These are phyloP conservation scores for Eutrema salsugineum DNA, from an alignment of 441 rosid species.

Conservation along the genomic window DNA sequence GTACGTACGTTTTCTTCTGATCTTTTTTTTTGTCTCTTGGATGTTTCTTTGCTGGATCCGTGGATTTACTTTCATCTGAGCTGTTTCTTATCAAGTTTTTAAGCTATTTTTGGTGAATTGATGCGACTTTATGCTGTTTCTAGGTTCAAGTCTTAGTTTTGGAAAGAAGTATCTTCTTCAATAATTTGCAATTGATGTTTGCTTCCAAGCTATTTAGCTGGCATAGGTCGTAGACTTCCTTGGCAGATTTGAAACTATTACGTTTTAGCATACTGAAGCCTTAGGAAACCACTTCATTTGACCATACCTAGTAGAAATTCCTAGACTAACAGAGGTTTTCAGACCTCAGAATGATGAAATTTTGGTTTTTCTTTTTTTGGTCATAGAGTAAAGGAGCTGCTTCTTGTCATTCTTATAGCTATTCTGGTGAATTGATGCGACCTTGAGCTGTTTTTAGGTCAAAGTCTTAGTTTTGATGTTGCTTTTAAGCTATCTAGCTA, in stretches of 20 bases:
- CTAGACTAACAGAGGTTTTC: background rate
- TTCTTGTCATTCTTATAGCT: no score
- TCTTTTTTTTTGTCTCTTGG: background rate
- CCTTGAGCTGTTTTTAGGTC: background rate
- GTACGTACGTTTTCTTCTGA: conserved; percentile 10
- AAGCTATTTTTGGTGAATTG: background rate
- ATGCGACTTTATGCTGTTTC: background rate
- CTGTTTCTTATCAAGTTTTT: background rate
- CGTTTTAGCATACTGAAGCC: background rate
- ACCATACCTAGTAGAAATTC: background rate
- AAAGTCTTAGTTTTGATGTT: background rate
- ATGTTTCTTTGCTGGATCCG: conserved; percentile 7
- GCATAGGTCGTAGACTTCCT: background rate
- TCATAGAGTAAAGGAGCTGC: background rate
- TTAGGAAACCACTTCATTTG: background rate
- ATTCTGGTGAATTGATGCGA: background rate
- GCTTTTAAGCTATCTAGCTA: background rate
- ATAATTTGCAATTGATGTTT: background rate
- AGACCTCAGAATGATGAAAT: background rate
- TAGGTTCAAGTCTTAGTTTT: background rate
- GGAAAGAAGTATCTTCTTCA: background rate
- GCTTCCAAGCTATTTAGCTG: background rate
- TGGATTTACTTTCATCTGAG: background rate
- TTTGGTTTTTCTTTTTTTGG: background rate
- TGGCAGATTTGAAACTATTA: background rate